Evolutionary conservation across 2,329 filamentous ascomycete genomes (phyloP).

Genomic region (Sphaerulina vaccinii): DNA sequence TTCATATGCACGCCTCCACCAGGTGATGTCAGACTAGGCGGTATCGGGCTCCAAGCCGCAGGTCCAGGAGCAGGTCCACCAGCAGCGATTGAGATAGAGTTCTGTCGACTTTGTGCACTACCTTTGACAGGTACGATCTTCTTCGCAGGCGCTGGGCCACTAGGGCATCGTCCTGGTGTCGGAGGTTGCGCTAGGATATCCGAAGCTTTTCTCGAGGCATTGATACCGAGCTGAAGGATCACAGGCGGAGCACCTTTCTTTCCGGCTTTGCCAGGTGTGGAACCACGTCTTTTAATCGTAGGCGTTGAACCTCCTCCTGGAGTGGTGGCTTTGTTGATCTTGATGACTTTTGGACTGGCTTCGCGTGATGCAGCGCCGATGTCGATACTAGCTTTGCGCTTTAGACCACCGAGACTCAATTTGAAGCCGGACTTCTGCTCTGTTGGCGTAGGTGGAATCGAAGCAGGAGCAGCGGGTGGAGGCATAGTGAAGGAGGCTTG

Average conservation of each 20-base stretch:
- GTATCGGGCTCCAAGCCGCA: neutral
- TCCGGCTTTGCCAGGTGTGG: conserved; percentile 9
- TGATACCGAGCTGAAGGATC: conserved; percentile 19
- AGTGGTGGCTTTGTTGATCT: conserved; percentile 25
- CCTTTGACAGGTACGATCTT: conserved; percentile 15
- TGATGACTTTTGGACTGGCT: conserved; percentile 31
- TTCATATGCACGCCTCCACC: conserved; percentile 23
- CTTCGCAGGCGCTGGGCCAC: conserved; percentile 10
- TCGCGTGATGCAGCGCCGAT: conserved; percentile 19
- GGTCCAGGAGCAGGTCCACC: conserved; percentile 10
- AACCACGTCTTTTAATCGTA: conserved; percentile 6
- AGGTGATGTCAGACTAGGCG: conserved; percentile 18
- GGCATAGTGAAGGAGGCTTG: conserved; percentile 19
- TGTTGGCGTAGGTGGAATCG: conserved; percentile 15
- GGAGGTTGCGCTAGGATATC: conserved; percentile 25
- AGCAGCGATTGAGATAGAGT: conserved; percentile 10
- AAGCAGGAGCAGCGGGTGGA: conserved; percentile 14
- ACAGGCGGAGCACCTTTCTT: conserved; percentile 14
- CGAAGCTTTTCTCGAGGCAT: conserved; percentile 17
- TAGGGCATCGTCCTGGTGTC: conserved; percentile 14
- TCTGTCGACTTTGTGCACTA: conserved; percentile 10
- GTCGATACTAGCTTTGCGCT: conserved; percentile 32
- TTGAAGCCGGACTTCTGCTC: conserved; percentile 31
- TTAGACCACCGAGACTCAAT: conserved; percentile 27
- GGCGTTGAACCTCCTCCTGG: conserved; percentile 16